Evolutionary conservation across 1,139 yeast species (phyloP).

Genomic region (Yamadazyma sp.): DNA sequence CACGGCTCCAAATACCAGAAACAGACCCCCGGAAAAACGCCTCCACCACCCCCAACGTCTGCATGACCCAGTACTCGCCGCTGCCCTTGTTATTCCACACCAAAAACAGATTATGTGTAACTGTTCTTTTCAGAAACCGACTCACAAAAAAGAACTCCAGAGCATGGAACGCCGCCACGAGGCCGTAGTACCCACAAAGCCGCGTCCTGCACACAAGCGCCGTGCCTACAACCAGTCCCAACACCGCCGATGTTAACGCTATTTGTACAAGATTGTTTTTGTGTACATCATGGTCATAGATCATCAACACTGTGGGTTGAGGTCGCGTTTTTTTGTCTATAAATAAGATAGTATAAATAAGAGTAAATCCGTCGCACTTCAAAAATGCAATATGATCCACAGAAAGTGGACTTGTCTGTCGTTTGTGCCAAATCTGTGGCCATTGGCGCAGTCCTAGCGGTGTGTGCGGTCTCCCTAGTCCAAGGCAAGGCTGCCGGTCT

Average conservation of each 20-base stretch:
- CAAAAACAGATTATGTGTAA: slow-evolving; percentile 32
- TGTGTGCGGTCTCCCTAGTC: slow-evolving; percentile 10
- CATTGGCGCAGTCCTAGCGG: slow-evolving; percentile 28
- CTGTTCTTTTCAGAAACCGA: slow-evolving; percentile 23
- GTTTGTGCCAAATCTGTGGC: slow-evolving; percentile 33
- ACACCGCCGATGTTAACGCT: slow-evolving; percentile 2
- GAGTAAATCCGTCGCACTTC: too few species aligned
- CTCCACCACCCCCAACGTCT: slow-evolving; percentile 28
- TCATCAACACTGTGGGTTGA: too few species aligned
- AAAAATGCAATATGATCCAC: slow-evolving; percentile 32
- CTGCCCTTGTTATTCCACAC: slow-evolving; percentile 40
- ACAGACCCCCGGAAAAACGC: too few species aligned
- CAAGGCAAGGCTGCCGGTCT: background rate
- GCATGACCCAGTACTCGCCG: slow-evolving; percentile 32
- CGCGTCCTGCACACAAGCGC: slow-evolving; percentile 2
- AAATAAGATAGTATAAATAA: too few species aligned
- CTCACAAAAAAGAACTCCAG: slow-evolving; percentile 31
- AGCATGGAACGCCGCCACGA: slow-evolving; percentile 21
- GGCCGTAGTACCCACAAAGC: slow-evolving; percentile 2
- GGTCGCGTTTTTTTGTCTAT: too few species aligned
- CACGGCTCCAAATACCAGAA: background rate
- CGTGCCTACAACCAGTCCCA: slow-evolving; percentile 21
- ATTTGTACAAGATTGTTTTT: slow-evolving; percentile 3
- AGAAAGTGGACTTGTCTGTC: slow-evolving; percentile 29
- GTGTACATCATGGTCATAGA: background rate